Percentiles rank a stretch among this genome's conserved stretches.
These are phyloP conservation scores for Anthracocystis panici-leucophaei DNA, from an alignment of 1,284 basidiomycete species.

Conservation along the genomic window DNA sequence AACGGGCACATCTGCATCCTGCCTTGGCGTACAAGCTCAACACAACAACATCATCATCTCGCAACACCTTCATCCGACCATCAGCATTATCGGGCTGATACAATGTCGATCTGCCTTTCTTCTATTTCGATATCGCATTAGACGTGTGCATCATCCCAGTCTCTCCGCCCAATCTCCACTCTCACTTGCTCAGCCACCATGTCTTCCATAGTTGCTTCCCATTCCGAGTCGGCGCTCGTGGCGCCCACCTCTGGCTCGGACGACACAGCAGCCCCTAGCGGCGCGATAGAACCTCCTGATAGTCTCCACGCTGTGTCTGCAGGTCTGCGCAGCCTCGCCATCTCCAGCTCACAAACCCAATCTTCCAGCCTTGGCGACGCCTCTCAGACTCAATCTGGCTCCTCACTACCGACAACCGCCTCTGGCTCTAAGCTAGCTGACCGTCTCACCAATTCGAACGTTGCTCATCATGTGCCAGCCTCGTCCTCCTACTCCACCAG, in stretches of 20 bases:
- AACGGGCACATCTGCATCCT: background rate
- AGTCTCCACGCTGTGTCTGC: conserved; percentile 37
- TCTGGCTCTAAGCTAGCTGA: conserved; percentile 18
- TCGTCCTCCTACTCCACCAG: conserved; percentile 29
- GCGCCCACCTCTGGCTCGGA: conserved; percentile 22
- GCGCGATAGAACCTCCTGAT: conserved; percentile 49
- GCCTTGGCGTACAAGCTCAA: background rate
- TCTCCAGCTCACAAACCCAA: conserved; percentile 9
- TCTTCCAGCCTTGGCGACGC: conserved; percentile 7
- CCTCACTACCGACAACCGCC: conserved; percentile 27
- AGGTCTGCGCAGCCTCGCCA: conserved; percentile 35
- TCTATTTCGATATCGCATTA: conserved; percentile 15
- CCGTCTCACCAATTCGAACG: conserved; percentile 5
- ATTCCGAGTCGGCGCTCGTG: conserved; percentile 21
- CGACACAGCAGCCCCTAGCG: conserved; percentile 16
- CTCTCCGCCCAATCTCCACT: background rate
- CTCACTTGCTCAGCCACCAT: conserved; percentile 14
- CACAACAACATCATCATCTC: background rate
- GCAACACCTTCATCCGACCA: conserved; percentile 1
- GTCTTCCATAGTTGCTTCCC: conserved; percentile 22
- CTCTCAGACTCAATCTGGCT: conserved; percentile 15
- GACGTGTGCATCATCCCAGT: conserved; percentile 5
- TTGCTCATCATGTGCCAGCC: conserved; percentile 1
- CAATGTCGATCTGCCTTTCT: conserved; percentile 26
- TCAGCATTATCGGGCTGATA: conserved; percentile 36